These are phyloP conservation scores for Crithidia bombi DNA, from an alignment of 208 protist genomes.

Conservation along the genomic window DNA sequence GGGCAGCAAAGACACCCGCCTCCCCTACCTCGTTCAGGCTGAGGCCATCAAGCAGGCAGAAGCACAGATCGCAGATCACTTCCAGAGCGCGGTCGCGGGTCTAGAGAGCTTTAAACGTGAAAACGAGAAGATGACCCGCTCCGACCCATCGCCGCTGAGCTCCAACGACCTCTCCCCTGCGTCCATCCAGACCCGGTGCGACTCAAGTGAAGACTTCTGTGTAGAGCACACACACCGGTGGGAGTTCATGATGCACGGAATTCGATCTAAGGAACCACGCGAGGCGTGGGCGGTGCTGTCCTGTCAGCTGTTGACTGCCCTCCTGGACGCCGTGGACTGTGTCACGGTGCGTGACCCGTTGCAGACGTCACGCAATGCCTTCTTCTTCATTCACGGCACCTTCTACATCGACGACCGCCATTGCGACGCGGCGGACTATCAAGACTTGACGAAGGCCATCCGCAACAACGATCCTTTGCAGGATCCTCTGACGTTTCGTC, in stretches of 20 bases:
- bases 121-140: conserved; percentile 1
- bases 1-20: conserved; percentile 33
- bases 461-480: conserved; percentile 47
- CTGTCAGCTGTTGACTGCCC: conserved; percentile 68
- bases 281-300: conserved; percentile 78
- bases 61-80: conserved; percentile 34
- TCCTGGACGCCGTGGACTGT: conserved; percentile 81
- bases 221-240: conserved; percentile 77
- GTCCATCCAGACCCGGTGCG: conserved; percentile 35
- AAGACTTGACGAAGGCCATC: conserved; percentile 61
- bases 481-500: conserved; percentile 4
- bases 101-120: conserved; percentile 37
- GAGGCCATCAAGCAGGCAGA: conserved; percentile 41
- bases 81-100: conserved; percentile 17
- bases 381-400: conserved; percentile 80
- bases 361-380: conserved; percentile 52
- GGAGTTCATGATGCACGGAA: conserved; percentile 66
- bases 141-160: background rate
- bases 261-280: conserved; percentile 37
- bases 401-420: conserved; percentile 89
- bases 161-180: conserved; percentile 39
- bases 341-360: conserved; percentile 21
- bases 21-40: conserved; percentile 72
- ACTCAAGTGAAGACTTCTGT: conserved; percentile 71
- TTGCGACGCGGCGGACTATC: conserved; percentile 42